Base-by-base conservation (phyloP, 1,139 yeast species). In the Sugiyamaella neomexicana region DNA sequence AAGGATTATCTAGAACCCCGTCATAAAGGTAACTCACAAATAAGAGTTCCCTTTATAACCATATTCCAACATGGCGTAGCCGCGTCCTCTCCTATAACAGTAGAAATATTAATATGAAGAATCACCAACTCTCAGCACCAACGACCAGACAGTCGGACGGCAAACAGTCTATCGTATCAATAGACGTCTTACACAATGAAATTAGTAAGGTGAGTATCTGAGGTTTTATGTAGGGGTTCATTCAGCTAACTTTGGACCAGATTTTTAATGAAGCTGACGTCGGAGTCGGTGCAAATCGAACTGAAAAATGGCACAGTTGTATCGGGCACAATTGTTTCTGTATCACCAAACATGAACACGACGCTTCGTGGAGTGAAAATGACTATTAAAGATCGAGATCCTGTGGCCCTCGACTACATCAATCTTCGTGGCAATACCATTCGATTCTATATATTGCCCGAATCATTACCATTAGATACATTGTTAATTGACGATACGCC, bases 261-360 rank as follows among this genome's bases (percentile, higher is more conserved):
- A 60, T 91, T 93, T 69, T 76, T 93, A 58, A 89, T 89, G 93
- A 91, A 89, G 66, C 75, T 93, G 62, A 83, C 87, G 46, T 85
- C 84, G 59, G 98, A 91, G 72, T 84, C 91, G 45, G 93, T 93
- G 6, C 93, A 95, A 53, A 89, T 93, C 25, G 99, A 93, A 68
- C 76, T 93, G 66, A 93, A 93, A 70, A 90, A 93, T 70, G 98
- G 98, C 12, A 82, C 90, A 0, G 75, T 83, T 8, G 77, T 85
- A 2, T 76, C 84, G 59, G 91, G 91, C 0, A 81, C 87, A 0
- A 73, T 93, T 41, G 80, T 88, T 44, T 82, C 91, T 5, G 96
- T 95, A 43, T 80, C 96, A 4, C 97, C 97, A 34, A 82, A 88
- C 62, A 93, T 93, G 99, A 93, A 93, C 72, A 83, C 95, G 44